Evolutionary conservation across 1,284 basidiomycete species (phyloP), one percentile per base, ranked within the genome.

Genomic region (Rhodotorula glutinis): DNA sequence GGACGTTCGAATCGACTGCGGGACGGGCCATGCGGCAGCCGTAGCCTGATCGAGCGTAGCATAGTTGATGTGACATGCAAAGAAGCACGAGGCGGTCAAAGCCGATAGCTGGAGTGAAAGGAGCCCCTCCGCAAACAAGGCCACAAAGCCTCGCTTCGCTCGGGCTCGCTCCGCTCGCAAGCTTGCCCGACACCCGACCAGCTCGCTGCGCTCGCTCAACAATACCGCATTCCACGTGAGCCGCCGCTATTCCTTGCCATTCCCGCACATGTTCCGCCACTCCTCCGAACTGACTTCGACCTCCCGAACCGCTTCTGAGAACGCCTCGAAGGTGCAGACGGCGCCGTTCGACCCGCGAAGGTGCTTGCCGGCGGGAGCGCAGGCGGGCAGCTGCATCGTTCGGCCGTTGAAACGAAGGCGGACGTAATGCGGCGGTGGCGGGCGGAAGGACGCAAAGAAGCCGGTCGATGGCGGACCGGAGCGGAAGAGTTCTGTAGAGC

Each of bases 311-410:
- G 70, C 69, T 13, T 56, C 47, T 1, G 13, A 21, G 53, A 73
- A 71, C 29, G 66, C 71, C 47, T 66, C 66, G 29, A 44, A 64
- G n/a, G 71, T 73, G 53, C 71, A 73, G 7, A 71, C 52, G 21
- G 47, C 53, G 1, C 66, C 69, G 3, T 64, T 19, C 8, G 61
- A 44, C 0, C 69, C 69, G 4, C 53, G 51, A 5, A 71, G 57
- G 49, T 71, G 69, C 29, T 62, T 57, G 3, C 61, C 64, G 5
- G 25, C 16, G 1, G 53, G 21, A 3, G 25, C 17, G 29, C 71
- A 73, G 4, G 63, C 62, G 2, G 71, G 72, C 11, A 73, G 33
- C 8, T 21, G 27, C 16, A 73, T 30, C 8, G 62, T 30, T 9
- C 46, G 43, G 4, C 46, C 61, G 65, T 73, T 73, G 67, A 53